Percentiles rank a stretch among this genome's conserved stretches.
These are phyloP conservation scores for Salvia sclarea DNA, from an alignment of 305 asterid species.

Conservation along the genomic window DNA sequence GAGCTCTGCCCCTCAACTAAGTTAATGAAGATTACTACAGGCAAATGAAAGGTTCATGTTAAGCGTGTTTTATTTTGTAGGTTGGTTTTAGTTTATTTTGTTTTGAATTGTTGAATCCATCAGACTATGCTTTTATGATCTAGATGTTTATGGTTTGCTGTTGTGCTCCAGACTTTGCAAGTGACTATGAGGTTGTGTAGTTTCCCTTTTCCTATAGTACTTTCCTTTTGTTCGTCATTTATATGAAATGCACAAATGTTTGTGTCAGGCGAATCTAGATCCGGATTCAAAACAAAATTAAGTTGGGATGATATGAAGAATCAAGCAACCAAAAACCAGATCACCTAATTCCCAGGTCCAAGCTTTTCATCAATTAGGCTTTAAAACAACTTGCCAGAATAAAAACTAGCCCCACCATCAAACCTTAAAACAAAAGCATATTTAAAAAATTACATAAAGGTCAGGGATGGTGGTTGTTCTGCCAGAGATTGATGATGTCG, in stretches of 20 bases:
- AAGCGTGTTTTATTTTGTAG: conserved; percentile 3
- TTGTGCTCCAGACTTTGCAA: conserved; percentile 24
- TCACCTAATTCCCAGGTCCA: neutral
- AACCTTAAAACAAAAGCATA: too few species aligned
- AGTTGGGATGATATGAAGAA: neutral
- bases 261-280: too few species aligned
- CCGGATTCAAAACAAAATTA: too few species aligned
- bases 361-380: neutral
- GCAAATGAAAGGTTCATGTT: conserved; percentile 7
- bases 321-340: neutral
- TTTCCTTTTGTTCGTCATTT: neutral
- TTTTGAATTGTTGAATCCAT: neutral
- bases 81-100: neutral
- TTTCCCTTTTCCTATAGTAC: neutral
- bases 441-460: neutral
- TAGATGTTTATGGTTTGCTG: conserved; percentile 1
- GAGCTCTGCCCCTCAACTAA: conserved; percentile 46
- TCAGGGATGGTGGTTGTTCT: conserved; percentile 29
- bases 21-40: neutral
- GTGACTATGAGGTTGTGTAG: conserved; percentile 27
- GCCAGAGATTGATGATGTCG: conserved; percentile 56
- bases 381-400: neutral
- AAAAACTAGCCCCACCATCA: neutral
- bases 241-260: neutral
- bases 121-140: conserved; percentile 12